A percentile compares a stretch with the other conserved stretches of the same genome.
These are phyloP conservation scores for Geotrichum histeridarum DNA, from an alignment of 1,139 yeast genomes.

Conservation along the genomic window DNA sequence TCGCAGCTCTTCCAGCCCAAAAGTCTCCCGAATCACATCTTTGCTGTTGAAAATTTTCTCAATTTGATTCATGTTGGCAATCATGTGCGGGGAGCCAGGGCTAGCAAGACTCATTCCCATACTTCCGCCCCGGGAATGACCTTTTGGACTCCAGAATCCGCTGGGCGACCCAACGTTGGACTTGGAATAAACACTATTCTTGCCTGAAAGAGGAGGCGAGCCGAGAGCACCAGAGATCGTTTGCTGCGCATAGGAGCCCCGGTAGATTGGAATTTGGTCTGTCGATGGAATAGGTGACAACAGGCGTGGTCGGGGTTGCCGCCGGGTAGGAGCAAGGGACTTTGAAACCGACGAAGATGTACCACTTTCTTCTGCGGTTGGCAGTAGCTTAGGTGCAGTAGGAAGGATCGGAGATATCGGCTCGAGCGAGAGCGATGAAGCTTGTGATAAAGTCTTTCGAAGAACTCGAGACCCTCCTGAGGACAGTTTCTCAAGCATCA, in stretches of 20 bases:
- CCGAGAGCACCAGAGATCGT: neutral
- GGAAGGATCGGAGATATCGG: neutral
- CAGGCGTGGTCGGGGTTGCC: slow-evolving; percentile 8
- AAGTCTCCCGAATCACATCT: slow-evolving; percentile 19
- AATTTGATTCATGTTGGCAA: slow-evolving; percentile 9
- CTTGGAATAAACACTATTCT: slow-evolving; percentile 2
- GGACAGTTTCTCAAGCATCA: slow-evolving; percentile 12
- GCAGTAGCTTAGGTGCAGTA: neutral
- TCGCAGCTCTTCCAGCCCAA: slow-evolving; percentile 43
- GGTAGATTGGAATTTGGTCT: slow-evolving; percentile 22
- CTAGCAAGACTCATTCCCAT: neutral
- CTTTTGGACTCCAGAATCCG: neutral
- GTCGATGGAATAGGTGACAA: slow-evolving; percentile 16
- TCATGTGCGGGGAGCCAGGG: neutral
- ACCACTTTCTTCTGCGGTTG: neutral
- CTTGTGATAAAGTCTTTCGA: slow-evolving; percentile 14
- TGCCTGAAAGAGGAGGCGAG: slow-evolving; percentile 9
- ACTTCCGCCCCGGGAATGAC: slow-evolving; percentile 8
- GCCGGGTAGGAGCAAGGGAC: neutral
- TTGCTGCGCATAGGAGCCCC: slow-evolving; percentile 24
- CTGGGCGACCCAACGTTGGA: neutral
- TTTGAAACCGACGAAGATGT: slow-evolving; percentile 2
- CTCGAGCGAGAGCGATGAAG: slow-evolving; percentile 10
- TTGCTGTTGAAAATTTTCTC: slow-evolving; percentile 3
- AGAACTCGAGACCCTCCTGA: slow-evolving; percentile 12